Conservation (phyloP, 768 basidiomycete species). For the Amanita exitialis region DNA sequence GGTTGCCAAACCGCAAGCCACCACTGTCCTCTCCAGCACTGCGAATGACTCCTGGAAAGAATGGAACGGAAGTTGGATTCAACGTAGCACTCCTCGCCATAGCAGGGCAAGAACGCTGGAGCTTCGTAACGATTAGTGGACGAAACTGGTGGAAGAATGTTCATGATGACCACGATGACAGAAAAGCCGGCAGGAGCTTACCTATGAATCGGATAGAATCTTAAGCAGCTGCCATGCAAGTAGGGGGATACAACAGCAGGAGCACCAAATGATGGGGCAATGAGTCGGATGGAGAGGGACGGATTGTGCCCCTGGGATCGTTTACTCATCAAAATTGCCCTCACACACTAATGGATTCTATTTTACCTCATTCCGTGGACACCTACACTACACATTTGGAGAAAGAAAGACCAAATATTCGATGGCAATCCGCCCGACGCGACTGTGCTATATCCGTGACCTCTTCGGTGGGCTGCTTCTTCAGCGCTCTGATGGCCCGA, state of each 20-base stretch:
- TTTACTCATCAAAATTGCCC: slow-evolving; percentile 3
- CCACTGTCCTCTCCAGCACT: slow-evolving; percentile 44
- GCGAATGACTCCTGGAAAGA: slow-evolving; percentile 67
- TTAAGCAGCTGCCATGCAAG: slow-evolving; percentile 36
- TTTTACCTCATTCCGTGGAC: background rate
- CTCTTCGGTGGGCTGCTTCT: slow-evolving; percentile 13
- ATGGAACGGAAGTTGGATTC: slow-evolving; percentile 77
- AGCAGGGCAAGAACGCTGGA: slow-evolving; percentile 24
- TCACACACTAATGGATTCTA: background rate
- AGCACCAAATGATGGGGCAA: slow-evolving; percentile 9
- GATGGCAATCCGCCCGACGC: slow-evolving; percentile 16
- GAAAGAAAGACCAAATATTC: slow-evolving; percentile 22
- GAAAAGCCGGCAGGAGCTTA: slow-evolving; percentile 9
- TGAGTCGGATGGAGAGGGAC: background rate
- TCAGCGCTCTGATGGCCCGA: slow-evolving; percentile 12
- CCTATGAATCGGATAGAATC: slow-evolving; percentile 17
- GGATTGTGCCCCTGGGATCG: background rate
- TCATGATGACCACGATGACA: background rate
- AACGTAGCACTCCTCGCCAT: slow-evolving; percentile 73
- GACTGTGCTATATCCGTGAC: slow-evolving; percentile 11
- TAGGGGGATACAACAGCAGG: slow-evolving; percentile 10
- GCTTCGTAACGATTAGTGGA: slow-evolving; percentile 27
- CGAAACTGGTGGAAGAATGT: background rate
- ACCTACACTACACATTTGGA: slow-evolving; percentile 14
- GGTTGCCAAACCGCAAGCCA: slow-evolving; percentile 34